These are phyloP conservation scores for Naganishia randhawae DNA, from an alignment of 768 basidiomycete species.

Conservation along the genomic window DNA sequence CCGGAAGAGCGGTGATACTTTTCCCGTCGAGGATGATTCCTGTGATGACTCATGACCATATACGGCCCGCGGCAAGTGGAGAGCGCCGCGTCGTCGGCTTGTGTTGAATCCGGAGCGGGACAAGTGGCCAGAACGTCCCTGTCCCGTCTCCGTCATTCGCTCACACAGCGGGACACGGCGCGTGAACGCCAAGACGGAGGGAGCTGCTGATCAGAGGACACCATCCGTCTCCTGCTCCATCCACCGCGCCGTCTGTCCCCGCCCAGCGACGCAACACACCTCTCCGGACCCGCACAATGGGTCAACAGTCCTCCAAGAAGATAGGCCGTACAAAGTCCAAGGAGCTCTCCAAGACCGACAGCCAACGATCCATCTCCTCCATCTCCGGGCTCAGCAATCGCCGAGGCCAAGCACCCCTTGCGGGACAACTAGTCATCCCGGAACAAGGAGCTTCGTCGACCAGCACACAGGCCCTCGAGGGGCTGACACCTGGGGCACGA, in stretches of 20 bases:
- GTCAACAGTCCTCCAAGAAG: slow-evolving; percentile 40
- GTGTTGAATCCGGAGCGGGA: not conserved
- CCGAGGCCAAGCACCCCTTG: slow-evolving; percentile 20
- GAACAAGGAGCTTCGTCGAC: slow-evolving; percentile 6
- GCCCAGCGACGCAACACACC: slow-evolving; percentile 8
- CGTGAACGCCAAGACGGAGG: not conserved
- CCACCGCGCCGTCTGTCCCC: no score
- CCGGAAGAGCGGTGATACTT: no score
- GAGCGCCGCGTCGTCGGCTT: not conserved
- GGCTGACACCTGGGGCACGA: slow-evolving; percentile 13
- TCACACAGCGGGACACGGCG: not conserved
- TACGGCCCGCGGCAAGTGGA: not conserved
- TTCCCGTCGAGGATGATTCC: no score
- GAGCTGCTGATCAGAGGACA: not conserved
- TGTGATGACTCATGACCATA: not conserved
- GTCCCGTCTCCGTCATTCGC: not conserved
- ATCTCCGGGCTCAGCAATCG: slow-evolving; percentile 38
- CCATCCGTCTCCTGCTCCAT: no score
- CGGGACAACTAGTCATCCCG: slow-evolving; percentile 28
- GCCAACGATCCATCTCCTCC: slow-evolving; percentile 27
- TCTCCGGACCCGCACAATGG: slow-evolving; percentile 20
- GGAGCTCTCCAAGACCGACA: slow-evolving; percentile 43
- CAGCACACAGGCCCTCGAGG: slow-evolving; percentile 9
- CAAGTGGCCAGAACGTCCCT: not conserved
- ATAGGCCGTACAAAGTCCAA: slow-evolving; percentile 49